A percentile compares a stretch with the other conserved stretches of the same genome.
These are phyloP conservation scores for Colletotrichum simmondsii DNA, from an alignment of 2,329 filamentous ascomycete genomes.

Conservation along the genomic window DNA sequence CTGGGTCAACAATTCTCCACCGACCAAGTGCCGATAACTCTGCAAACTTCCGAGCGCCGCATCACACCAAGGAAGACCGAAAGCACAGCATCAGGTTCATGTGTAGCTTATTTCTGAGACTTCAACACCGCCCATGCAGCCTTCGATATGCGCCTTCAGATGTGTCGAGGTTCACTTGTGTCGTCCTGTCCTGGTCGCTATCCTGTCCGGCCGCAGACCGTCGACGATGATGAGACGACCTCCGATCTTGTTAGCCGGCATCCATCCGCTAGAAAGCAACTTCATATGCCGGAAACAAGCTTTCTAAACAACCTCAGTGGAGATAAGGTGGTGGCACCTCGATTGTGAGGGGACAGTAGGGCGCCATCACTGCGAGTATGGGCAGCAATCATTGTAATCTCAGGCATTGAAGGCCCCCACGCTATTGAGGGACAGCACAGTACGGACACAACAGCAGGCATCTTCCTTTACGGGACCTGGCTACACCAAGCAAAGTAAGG, in stretches of 20 bases:
- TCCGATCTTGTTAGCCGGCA: background rate
- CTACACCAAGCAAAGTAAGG: constrained; percentile 2
- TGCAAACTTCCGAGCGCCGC: background rate
- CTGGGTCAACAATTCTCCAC: background rate
- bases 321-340: background rate
- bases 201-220: background rate
- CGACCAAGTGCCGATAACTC: constrained; percentile 11
- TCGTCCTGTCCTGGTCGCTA: background rate
- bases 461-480: background rate
- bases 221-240: too few relatives aligned
- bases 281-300: constrained; percentile 24
- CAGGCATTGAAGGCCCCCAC: too few relatives aligned
- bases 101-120: too few relatives aligned
- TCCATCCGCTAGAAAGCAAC: constrained; percentile 12
- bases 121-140: too few relatives aligned
- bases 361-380: background rate
- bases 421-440: too few relatives aligned
- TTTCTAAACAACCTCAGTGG: constrained; percentile 7
- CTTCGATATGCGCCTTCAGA: too few relatives aligned
- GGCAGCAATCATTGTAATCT: background rate
- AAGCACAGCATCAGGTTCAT: too few relatives aligned
- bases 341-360: background rate
- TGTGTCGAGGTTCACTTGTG: too few relatives aligned
- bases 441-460: background rate
- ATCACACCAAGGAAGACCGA: too few relatives aligned